Base-by-base conservation (phyloP, 2,329 filamentous ascomycete genomes). In the Aspergillus phoenicis region DNA sequence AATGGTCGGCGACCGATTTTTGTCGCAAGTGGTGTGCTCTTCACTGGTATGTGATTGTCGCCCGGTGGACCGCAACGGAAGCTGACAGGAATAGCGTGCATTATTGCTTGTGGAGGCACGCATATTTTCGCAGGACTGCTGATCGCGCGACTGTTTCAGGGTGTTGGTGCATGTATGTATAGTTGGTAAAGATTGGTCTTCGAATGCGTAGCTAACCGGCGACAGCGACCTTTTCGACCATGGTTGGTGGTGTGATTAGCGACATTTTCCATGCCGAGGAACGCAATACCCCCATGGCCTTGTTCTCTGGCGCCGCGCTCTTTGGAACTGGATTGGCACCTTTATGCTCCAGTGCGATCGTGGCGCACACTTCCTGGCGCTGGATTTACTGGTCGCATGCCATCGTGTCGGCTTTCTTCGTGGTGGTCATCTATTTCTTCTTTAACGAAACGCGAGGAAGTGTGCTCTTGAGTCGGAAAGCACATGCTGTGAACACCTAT, bases 311-410 rank as follows among this genome's bases (percentile, higher is more conserved):
- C 0, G 82, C 83, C 3, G 93, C 92, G 0, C 79, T 97, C 0
- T 83, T 89, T 8, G 94, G 92, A 0, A 96, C 92, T 0, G 92
- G 92, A 0, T 78, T 89, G 0, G 93, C 93, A 0, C 93, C 93
- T 0, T 71, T 97, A 6, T 79, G 93, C 0, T 85, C 84, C 4
- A 86, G 90, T 0, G 85, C 89, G 49, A 86, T 97, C 63, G 85
- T 89, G 0, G 79, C 90, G 38, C 82, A 85, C 54, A 82, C 85
- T 1, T 83, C 78, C 4, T 96, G 91, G 91, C 86, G 91, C 63
- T 97, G 93, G 93, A 86, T 93, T 0, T 96, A 96, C 73, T 96
- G 92, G 83, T 82, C 93, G 28, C 93, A 97, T 68, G 86, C 87
- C 7, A 92, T 97, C 49, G 78, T 85, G 22, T 86, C 88, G 58